Conservation (phyloP, 495 filamentous ascomycete genomes). For the Penicillium arizonense region DNA sequence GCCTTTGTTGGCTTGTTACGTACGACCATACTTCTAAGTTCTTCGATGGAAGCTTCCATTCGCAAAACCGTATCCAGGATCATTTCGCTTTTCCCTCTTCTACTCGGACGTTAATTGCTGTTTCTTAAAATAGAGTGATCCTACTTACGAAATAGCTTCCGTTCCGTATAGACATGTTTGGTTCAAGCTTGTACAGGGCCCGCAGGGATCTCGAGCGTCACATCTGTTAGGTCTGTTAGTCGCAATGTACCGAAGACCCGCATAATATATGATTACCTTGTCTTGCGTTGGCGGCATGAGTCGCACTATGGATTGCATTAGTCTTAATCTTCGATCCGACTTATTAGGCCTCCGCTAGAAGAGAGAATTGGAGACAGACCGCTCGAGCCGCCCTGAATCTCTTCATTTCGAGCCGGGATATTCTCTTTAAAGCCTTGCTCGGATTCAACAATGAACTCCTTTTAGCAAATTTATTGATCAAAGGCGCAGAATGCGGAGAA, state of each 20-base stretch:
- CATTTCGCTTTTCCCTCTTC: slow-evolving; percentile 9
- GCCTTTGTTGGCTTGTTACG: background rate
- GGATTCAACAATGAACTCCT: too few species aligned
- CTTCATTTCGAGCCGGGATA: background rate
- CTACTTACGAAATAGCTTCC: slow-evolving; percentile 6
- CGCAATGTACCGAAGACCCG: background rate
- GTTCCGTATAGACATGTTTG: slow-evolving; percentile 7
- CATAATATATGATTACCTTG: background rate
- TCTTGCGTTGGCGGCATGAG: slow-evolving; percentile 11
- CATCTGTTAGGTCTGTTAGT: slow-evolving; percentile 4
- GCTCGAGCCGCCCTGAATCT: slow-evolving; percentile 11
- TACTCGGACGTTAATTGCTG: background rate
- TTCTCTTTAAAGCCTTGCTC: too few species aligned
- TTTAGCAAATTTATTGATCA: too few species aligned
- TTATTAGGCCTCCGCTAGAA: background rate
- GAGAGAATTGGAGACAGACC: background rate
- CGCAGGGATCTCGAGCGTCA: slow-evolving; percentile 7
- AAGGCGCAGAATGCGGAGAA: too few species aligned
- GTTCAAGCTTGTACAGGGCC: slow-evolving; percentile 2
- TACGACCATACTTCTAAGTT: slow-evolving; percentile 7
- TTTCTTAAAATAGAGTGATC: background rate
- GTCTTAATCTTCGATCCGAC: background rate
- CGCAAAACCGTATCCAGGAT: slow-evolving; percentile 7
- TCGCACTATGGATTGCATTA: slow-evolving; percentile 3
- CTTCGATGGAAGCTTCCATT: slow-evolving; percentile 6